These are phyloP conservation scores for Rhodotorula diobovata DNA, from an alignment of 768 basidiomycete species.

Conservation along the genomic window DNA sequence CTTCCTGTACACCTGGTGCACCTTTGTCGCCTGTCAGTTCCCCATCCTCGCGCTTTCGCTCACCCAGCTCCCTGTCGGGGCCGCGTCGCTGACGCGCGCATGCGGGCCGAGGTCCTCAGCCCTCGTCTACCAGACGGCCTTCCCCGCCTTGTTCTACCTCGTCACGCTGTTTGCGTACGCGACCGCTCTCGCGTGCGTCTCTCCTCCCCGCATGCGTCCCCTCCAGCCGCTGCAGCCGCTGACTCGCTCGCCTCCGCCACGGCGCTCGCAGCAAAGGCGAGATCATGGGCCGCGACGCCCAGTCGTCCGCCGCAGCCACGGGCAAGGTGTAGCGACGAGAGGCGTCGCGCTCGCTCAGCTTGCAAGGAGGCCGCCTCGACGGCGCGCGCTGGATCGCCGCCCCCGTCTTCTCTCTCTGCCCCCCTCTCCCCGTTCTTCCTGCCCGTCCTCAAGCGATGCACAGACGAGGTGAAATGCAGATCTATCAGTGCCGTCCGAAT, in stretches of 20 bases:
- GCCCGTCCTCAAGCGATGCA: background rate
- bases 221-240: background rate
- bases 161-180: constrained; percentile 65
- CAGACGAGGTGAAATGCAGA: background rate
- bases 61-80: constrained; percentile 65
- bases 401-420: too few relatives aligned
- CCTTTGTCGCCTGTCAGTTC: constrained; percentile 55
- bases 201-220: background rate
- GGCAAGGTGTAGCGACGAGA: background rate
- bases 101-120: constrained; percentile 4
- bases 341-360: too few relatives aligned
- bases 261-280: background rate
- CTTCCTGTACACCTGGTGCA: constrained; percentile 62
- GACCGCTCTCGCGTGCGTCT: constrained; percentile 51
- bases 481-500: background rate
- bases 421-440: background rate
- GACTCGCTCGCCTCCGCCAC: too few relatives aligned
- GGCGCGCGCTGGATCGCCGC: too few relatives aligned
- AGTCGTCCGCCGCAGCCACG: too few relatives aligned
- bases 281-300: background rate
- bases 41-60: constrained; percentile 61
- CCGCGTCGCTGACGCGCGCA: background rate
- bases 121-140: constrained; percentile 62
- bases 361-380: too few relatives aligned
- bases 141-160: constrained; percentile 72